These are phyloP conservation scores for Komagataella populi DNA, from an alignment of 805 yeast species.

Conservation along the genomic window DNA sequence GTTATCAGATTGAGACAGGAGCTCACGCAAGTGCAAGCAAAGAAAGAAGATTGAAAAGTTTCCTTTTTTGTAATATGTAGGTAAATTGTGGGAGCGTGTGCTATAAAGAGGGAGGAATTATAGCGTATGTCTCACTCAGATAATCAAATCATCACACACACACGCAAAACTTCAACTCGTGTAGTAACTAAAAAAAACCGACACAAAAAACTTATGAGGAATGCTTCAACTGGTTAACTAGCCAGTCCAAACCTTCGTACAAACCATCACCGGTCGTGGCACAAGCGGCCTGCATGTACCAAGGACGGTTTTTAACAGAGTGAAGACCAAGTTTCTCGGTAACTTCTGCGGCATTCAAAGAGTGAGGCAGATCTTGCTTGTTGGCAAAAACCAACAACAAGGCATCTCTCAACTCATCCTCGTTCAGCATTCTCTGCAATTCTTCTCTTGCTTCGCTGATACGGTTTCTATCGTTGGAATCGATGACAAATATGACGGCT, in stretches of 20 bases:
- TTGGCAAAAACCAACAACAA: conserved; percentile 91
- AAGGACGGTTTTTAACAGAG: conserved; percentile 95
- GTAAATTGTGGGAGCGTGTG: neutral
- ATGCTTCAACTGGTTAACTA: conserved; percentile 79
- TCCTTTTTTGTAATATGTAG: neutral
- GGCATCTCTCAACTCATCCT: conserved; percentile 96
- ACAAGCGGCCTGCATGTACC: conserved; percentile 98
- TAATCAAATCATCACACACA: neutral
- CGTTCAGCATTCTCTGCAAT: conserved; percentile 95
- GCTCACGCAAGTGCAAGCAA: conserved; percentile 43
- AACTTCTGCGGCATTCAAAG: conserved; percentile 98
- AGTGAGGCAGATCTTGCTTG: conserved; percentile 98
- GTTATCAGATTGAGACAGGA: conserved; percentile 59
- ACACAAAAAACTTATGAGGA: conserved; percentile 18
- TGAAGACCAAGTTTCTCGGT: conserved; percentile 95
- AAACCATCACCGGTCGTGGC: conserved; percentile 99
- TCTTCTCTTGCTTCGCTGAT: conserved; percentile 96
- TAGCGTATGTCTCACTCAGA: neutral
- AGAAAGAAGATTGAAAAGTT: neutral
- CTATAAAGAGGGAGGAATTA: neutral
- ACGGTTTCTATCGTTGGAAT: conserved; percentile 96
- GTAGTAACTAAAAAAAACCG: neutral
- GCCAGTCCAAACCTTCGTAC: conserved; percentile 97
- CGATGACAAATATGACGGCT: conserved; percentile 96
- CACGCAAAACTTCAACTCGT: neutral